phyloP scores from a whole-genome alignment of 768 basidiomycete species.

The Lactarius hengduanensis region DNA sequence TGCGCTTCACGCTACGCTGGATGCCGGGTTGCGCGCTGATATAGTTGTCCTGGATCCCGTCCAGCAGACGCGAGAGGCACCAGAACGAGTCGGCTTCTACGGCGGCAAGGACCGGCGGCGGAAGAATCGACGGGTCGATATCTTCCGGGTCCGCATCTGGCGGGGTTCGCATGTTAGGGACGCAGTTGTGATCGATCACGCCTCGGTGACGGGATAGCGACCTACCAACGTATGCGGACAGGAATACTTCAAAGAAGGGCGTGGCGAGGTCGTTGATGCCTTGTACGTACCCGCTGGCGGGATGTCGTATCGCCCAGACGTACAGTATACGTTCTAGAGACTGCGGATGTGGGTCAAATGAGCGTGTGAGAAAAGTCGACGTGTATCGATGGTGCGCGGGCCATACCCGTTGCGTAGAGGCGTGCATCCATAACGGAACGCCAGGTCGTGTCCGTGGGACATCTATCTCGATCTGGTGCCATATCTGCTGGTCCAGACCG shows the following conservation, averaged over 20 bases:
- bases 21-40: slow-evolving; percentile 97
- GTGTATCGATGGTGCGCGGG: not conserved
- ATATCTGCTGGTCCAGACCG: slow-evolving; percentile 92
- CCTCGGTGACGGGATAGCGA: slow-evolving; percentile 13
- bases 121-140: slow-evolving; percentile 78
- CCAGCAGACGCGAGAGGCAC: slow-evolving; percentile 92
- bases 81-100: slow-evolving; percentile 98
- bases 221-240: slow-evolving; percentile 90
- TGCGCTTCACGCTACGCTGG: slow-evolving; percentile 86
- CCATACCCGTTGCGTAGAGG: slow-evolving; percentile 81
- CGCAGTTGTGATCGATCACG: not conserved
- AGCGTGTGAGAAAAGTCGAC: slow-evolving; percentile 19
- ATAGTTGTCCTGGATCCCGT: slow-evolving; percentile 99
- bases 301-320: slow-evolving; percentile 99
- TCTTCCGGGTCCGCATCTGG: slow-evolving; percentile 88
- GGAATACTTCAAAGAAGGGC: slow-evolving; percentile 96
- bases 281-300: slow-evolving; percentile 97
- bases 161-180: not conserved
- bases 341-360: slow-evolving; percentile 42
- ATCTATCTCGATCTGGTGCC: slow-evolving; percentile 99
- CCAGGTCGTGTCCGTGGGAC: slow-evolving; percentile 95
- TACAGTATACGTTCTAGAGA: slow-evolving; percentile 93
- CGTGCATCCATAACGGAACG: slow-evolving; percentile 87
- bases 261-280: slow-evolving; percentile 98
- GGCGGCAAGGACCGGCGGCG: slow-evolving; percentile 69